phyloP scores from a whole-genome alignment of 2,329 filamentous ascomycete genomes.

The Pyrenophora seminiperda region DNA sequence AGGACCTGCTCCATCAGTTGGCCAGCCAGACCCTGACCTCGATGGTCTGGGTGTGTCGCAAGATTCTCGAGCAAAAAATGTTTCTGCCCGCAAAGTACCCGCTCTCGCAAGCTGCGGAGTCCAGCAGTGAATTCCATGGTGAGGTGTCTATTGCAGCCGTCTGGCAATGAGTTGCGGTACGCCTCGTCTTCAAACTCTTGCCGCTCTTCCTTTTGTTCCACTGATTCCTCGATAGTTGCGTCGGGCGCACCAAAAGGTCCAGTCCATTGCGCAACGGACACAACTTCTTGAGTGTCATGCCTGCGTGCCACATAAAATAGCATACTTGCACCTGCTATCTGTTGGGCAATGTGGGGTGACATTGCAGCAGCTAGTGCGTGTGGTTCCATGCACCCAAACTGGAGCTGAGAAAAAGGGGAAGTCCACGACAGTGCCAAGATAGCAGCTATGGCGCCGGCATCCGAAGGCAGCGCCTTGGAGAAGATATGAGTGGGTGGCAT shows the following conservation, averaged over 20 bases:
- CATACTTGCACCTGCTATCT: slow-evolving; percentile 16
- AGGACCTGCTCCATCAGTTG: slow-evolving; percentile 24
- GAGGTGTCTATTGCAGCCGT: slow-evolving; percentile 32
- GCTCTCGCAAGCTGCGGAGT: slow-evolving; percentile 19
- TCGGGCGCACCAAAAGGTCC: slow-evolving; percentile 9
- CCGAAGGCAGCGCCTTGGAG: background rate
- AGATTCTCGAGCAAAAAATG: slow-evolving; percentile 36
- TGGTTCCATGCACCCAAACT: slow-evolving; percentile 34
- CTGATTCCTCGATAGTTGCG: slow-evolving; percentile 10
- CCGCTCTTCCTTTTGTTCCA: slow-evolving; percentile 28
- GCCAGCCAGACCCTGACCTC: slow-evolving; percentile 30
- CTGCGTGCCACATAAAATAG: slow-evolving; percentile 25
- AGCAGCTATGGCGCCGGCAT: slow-evolving; percentile 24
- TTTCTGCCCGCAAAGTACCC: slow-evolving; percentile 13
- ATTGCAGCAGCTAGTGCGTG: slow-evolving; percentile 21
- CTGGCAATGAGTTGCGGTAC: slow-evolving; percentile 26
- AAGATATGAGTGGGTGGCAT: background rate
- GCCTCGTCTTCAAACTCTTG: slow-evolving; percentile 31
- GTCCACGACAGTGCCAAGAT: slow-evolving; percentile 36
- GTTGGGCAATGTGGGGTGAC: slow-evolving; percentile 28
- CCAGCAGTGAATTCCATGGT: slow-evolving; percentile 30
- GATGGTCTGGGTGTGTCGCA: slow-evolving; percentile 34
- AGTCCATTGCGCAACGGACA: slow-evolving; percentile 38
- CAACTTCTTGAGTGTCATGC: slow-evolving; percentile 10
- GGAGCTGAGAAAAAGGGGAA: slow-evolving; percentile 33